Percentiles rank a stretch among this genome's conserved stretches.
phyloP scores from a whole-genome alignment of 805 yeast genomes.

The Debaryomyces hansenii region DNA sequence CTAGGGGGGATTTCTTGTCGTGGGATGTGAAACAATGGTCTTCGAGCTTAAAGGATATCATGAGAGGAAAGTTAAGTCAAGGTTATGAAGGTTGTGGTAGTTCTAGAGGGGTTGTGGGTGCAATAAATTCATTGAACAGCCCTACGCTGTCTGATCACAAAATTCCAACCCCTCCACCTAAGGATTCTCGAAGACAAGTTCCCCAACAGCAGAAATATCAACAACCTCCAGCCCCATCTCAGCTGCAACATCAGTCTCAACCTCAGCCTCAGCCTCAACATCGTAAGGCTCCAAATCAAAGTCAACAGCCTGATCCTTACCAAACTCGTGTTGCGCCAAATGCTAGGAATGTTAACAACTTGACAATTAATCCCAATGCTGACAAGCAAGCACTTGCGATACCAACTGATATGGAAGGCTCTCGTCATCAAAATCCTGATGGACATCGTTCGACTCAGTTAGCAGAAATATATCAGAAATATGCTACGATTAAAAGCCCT shows the following conservation, averaged over 20 bases:
- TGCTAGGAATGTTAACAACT: conserved; percentile 12
- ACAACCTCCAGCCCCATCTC: not conserved
- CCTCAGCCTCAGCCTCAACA: not conserved
- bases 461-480: conserved; percentile 44
- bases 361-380: conserved; percentile 9
- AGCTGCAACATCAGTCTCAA: too few relatives aligned
- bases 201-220: not conserved
- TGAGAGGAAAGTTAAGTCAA: conserved; percentile 35
- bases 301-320: not conserved
- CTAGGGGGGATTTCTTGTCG: conserved; percentile 23
- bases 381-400: not conserved
- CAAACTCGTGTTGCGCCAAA: not conserved
- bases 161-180: conserved; percentile 9
- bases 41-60: conserved; percentile 25
- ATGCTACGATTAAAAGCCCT: conserved; percentile 38
- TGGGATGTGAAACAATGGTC: conserved; percentile 43
- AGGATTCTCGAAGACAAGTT: not conserved
- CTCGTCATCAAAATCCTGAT: conserved; percentile 5
- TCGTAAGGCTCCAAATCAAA: not conserved
- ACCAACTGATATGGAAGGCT: not conserved
- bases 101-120: conserved; percentile 59
- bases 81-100: conserved; percentile 82
- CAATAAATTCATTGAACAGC: conserved; percentile 51
- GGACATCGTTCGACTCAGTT: conserved; percentile 39
- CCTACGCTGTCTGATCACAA: conserved; percentile 13